Evolutionary conservation across 2,329 filamentous ascomycete species (phyloP).

Genomic region (Colletotrichum godetiae): DNA sequence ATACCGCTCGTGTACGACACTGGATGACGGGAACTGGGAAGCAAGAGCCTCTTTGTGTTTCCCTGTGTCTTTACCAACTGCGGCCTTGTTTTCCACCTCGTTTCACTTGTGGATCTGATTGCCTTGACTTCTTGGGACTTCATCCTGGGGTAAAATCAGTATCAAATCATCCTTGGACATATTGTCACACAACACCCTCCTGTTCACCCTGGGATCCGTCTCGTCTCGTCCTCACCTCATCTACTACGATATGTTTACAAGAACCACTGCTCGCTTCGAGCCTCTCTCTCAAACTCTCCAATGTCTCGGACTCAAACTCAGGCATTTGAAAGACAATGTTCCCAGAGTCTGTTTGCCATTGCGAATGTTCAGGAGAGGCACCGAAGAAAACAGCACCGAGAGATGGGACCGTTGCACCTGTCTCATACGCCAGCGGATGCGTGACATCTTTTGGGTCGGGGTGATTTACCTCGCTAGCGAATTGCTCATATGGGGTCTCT

Average conservation of each 20-base stretch:
- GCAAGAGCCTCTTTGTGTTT: constrained; percentile 13
- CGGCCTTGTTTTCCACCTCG: neutral
- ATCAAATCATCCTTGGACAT: neutral
- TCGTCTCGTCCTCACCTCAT: neutral
- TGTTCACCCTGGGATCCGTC: neutral
- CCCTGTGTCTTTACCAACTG: neutral
- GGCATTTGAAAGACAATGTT: constrained; percentile 35
- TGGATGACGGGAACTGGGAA: neutral
- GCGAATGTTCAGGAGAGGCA: constrained; percentile 22
- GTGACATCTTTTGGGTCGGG: constrained; percentile 46
- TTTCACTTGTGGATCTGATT: neutral
- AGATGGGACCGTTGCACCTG: neutral
- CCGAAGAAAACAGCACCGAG: neutral
- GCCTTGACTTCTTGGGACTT: neutral
- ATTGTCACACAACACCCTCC: constrained; percentile 3
- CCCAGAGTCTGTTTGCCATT: neutral
- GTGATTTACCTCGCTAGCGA: constrained; percentile 55
- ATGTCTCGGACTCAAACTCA: constrained; percentile 39
- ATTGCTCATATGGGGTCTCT: constrained; percentile 58
- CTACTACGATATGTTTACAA: constrained; percentile 14
- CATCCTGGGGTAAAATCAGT: neutral
- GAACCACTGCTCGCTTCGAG: constrained; percentile 3
- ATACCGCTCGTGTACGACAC: constrained; percentile 19
- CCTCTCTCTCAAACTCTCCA: constrained; percentile 38
- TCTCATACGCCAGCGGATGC: constrained; percentile 1